A percentile compares a stretch with the other conserved stretches of the same genome.
Evolutionary conservation across 768 basidiomycete species (phyloP).

Genomic region (Mrakia hoshinonis): DNA sequence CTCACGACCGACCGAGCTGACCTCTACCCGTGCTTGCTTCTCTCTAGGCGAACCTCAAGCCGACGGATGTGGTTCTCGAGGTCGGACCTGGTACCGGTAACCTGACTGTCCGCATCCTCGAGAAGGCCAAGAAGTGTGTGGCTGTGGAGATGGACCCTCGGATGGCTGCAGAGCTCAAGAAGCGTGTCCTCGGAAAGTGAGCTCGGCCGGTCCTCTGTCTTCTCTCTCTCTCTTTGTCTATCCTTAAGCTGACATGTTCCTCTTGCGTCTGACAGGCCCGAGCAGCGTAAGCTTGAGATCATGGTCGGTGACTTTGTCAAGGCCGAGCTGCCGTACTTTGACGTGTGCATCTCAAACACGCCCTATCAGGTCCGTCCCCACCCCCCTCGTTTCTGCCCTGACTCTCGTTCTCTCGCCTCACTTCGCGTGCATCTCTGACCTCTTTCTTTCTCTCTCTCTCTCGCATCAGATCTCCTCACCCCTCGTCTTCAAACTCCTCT

Average conservation of each 20-base stretch:
- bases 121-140: constrained; percentile 83
- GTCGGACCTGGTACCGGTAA: constrained; percentile 59
- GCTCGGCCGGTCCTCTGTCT: constrained; percentile 40
- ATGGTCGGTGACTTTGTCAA: constrained; percentile 98
- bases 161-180: constrained; percentile 95
- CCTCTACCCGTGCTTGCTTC: background rate
- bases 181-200: constrained; percentile 95
- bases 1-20: background rate
- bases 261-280: constrained; percentile 53
- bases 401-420: background rate
- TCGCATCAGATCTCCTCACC: constrained; percentile 74
- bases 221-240: background rate
- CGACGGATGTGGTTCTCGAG: constrained; percentile 92
- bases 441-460: background rate
- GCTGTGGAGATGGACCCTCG: constrained; percentile 91
- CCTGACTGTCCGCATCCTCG: constrained; percentile 82
- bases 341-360: constrained; percentile 98
- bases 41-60: constrained; percentile 72
- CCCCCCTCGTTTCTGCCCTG: background rate
- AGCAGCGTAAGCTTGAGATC: constrained; percentile 88
- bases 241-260: background rate
- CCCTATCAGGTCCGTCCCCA: constrained; percentile 66
- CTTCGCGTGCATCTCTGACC: too few relatives aligned
- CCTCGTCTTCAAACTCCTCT: constrained; percentile 90
- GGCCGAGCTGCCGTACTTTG: constrained; percentile 94